A percentile compares a stretch with the other conserved stretches of the same genome.
Evolutionary conservation across 345 rosid species (phyloP).

Genomic region (Aurinia saxatilis): DNA sequence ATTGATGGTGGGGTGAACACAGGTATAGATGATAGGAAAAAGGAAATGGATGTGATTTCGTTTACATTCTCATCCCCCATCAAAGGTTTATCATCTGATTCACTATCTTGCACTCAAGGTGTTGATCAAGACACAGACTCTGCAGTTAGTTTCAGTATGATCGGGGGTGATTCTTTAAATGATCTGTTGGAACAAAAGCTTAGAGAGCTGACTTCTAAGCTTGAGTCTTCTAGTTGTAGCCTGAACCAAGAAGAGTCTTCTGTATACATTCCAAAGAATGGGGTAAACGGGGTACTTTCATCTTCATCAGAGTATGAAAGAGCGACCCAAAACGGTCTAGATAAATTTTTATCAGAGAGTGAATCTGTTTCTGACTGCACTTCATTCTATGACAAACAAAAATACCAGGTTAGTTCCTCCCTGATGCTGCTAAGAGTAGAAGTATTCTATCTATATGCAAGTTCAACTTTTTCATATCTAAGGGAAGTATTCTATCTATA

Average conservation of each 20-base stretch:
- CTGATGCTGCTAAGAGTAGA: background rate
- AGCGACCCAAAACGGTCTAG: no score
- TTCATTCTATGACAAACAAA: slow-evolving; percentile 34
- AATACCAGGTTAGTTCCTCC: slow-evolving; percentile 52
- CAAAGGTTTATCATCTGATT: slow-evolving; percentile 32
- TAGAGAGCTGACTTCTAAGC: slow-evolving; percentile 51
- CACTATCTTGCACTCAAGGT: slow-evolving; percentile 28
- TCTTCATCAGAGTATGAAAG: no score
- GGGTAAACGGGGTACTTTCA: slow-evolving; percentile 9
- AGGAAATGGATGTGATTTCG: slow-evolving; percentile 68
- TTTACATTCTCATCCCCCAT: slow-evolving; percentile 84
- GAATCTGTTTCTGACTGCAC: slow-evolving; percentile 32
- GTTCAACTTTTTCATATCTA: no score
- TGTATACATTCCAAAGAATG: slow-evolving; percentile 27
- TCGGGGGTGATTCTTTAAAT: slow-evolving; percentile 52
- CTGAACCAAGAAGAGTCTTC: slow-evolving; percentile 37
- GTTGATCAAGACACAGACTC: slow-evolving; percentile 25
- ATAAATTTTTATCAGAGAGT: slow-evolving; percentile 25
- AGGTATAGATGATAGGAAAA: slow-evolving; percentile 31
- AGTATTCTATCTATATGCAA: background rate
- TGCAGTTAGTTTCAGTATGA: slow-evolving; percentile 33
- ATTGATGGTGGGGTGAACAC: slow-evolving; percentile 29
- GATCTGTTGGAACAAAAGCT: slow-evolving; percentile 70
- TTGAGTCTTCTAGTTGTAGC: slow-evolving; percentile 47
- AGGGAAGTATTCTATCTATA: background rate